Evolutionary conservation across 2,329 filamentous ascomycete genomes (phyloP), one percentile per base, ranked within the genome.

Genomic region (Fusarium xylarioides): DNA sequence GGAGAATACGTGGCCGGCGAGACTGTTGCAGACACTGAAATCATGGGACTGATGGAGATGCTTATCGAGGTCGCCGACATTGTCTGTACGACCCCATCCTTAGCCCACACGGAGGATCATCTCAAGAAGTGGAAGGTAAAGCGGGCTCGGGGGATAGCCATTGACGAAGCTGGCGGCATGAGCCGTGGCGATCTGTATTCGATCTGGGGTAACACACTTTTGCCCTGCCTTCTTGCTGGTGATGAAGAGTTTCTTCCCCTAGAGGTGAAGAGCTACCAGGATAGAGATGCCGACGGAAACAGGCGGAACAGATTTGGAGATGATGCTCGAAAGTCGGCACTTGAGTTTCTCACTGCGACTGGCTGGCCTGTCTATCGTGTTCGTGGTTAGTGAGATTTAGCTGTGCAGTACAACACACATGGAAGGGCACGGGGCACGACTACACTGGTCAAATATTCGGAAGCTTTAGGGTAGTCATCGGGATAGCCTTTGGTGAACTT

Each of bases 391-490:
- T 26, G 11, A 7, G 7, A 23, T 23, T 32, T 5, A 6, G 28
- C 4, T 35, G 5, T n/a, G 30, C 4, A 26, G n/a, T 35, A 26
- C 11, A 14, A 35, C 3, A 8, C 11, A 23, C 12, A 19, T 12
- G 7, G 30, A 47, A 28, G 8, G n/a, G 16, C 18, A 35, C 2
- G 4, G 8, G 2, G 14, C 4, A 50, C 7, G 5, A 19, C 5
- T 23, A 26, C 7, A 7, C 47, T 19, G 7, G 21, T 4, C 0
- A 2, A 35, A 14, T 34, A 15, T n/a, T 6, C 9, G 1, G 7
- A 16, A 6, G 9, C 9, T 11, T 28, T 28, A 21, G 12, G 14
- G 26, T 28, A 3, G 9, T 47, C 19, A 16, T 21, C 3, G 11
- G 4, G 9, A 11, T 0, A 11, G 12, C 26, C 26, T 21, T 28